Percentiles rank a stretch among this genome's conserved stretches.
phyloP scores from a whole-genome alignment of 2,329 filamentous ascomycete species.

The Chalaropsis thielavioides region DNA sequence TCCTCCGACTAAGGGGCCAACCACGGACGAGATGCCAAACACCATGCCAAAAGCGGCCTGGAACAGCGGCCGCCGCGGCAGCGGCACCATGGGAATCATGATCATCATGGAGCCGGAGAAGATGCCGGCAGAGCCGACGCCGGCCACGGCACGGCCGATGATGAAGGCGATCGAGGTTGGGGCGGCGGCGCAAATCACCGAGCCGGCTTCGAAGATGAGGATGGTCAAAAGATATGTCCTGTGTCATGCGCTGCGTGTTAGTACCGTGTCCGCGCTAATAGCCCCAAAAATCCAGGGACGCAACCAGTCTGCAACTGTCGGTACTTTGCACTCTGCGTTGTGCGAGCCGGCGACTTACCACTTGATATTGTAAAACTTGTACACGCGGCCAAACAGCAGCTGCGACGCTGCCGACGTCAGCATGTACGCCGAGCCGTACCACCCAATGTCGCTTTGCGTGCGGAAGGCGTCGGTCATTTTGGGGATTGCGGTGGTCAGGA shows the following conservation, averaged over 20 bases:
- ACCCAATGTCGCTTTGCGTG: conserved; percentile 42
- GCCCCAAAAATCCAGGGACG: no score
- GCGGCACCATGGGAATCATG: conserved; percentile 43
- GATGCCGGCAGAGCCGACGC: conserved; percentile 41
- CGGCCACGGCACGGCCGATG: conserved; percentile 41
- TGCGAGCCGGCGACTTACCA: no score
- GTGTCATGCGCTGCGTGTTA: conserved; percentile 6
- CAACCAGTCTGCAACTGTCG: no score
- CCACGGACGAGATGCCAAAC: conserved; percentile 40
- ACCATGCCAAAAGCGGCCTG: conserved; percentile 41
- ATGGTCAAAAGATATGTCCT: conserved; percentile 33
- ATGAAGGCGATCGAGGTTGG: conserved; percentile 41
- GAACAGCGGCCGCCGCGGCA: conserved; percentile 45
- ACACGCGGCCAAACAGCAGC: conserved; percentile 35
- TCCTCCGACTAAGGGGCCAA: conserved; percentile 40
- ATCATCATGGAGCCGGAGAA: conserved; percentile 43
- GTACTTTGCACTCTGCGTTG: no score
- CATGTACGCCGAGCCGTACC: conserved; percentile 47
- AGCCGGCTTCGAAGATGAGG: conserved; percentile 40
- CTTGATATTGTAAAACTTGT: conserved; percentile 36
- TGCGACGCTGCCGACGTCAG: conserved; percentile 43
- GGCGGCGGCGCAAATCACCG: conserved; percentile 39
- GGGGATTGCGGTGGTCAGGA: conserved; percentile 39
- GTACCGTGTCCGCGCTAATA: no score
- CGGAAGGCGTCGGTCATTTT: conserved; percentile 38